Evolutionary conservation across 2,329 filamentous ascomycete species (phyloP).

Genomic region (Trichocomaceae sp.): DNA sequence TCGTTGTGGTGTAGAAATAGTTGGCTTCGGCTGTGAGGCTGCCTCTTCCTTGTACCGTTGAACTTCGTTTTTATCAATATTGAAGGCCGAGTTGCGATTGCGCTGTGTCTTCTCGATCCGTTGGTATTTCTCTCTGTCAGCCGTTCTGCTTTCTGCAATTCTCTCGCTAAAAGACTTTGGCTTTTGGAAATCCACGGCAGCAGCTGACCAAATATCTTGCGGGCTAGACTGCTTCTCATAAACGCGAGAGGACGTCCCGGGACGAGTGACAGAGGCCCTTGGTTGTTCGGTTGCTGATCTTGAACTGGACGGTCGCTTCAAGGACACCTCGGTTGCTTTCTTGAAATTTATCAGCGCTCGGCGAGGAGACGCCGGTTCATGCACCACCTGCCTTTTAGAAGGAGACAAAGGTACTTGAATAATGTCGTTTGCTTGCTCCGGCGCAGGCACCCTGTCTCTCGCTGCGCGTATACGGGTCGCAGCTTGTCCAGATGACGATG

Average conservation of each 20-base stretch:
- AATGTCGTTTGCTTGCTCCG: constrained; percentile 19
- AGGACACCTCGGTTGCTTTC: constrained; percentile 71
- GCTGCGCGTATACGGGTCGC: constrained; percentile 16
- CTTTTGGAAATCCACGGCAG: constrained; percentile 22
- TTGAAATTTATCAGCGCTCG: constrained; percentile 80
- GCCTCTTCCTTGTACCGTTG: constrained; percentile 37
- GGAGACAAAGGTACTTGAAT: constrained; percentile 76
- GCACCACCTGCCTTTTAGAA: constrained; percentile 43
- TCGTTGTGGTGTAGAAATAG: constrained; percentile 45
- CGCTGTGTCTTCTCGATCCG: constrained; percentile 31
- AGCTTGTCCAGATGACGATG: constrained; percentile 16
- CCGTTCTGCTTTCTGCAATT: constrained; percentile 59
- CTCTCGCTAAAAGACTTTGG: constrained; percentile 74
- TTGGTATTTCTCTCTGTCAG: constrained; percentile 34
- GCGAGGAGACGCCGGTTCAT: constrained; percentile 65
- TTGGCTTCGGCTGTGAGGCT: constrained; percentile 23
- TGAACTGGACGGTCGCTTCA: constrained; percentile 58
- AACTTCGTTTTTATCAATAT: constrained; percentile 38
- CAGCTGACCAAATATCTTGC: constrained; percentile 21
- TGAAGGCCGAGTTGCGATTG: constrained; percentile 39
- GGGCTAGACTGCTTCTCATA: constrained; percentile 19
- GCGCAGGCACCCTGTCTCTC: constrained; percentile 13
- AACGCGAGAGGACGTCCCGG: constrained; percentile 21
- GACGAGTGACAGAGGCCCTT: constrained; percentile 25
- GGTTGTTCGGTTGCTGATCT: constrained; percentile 24